Conservation (phyloP, 352 stramenopile genomes). For the Thraustotheca clavata region DNA sequence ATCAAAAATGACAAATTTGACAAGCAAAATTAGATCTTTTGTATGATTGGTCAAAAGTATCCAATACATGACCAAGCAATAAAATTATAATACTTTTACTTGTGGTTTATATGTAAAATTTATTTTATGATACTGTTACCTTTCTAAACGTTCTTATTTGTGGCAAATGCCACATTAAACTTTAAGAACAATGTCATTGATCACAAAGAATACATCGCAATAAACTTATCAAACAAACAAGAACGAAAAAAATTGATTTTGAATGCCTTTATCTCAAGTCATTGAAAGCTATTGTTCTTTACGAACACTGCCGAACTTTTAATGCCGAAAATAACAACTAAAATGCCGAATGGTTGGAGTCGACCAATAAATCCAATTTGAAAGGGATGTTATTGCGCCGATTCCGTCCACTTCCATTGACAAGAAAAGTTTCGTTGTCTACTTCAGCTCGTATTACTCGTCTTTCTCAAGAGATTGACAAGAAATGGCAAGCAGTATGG, state of each 20-base stretch:
- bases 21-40: not conserved
- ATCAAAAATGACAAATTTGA: slow-evolving; percentile 8
- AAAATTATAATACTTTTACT: not conserved
- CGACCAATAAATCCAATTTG: slow-evolving; percentile 8
- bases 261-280: not conserved
- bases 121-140: too few species aligned
- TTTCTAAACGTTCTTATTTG: not conserved
- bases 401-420: not conserved
- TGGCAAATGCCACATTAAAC: not conserved
- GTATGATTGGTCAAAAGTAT: not conserved
- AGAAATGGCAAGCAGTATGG: slow-evolving; percentile 21
- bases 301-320: not conserved
- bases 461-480: slow-evolving; percentile 18
- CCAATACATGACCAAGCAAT: not conserved
- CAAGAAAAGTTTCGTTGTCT: not conserved
- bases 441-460: slow-evolving; percentile 2
- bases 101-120: not conserved
- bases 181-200: too few species aligned
- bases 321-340: not conserved
- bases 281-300: not conserved
- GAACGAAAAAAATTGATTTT: not conserved
- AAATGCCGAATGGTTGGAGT: slow-evolving; percentile 2
- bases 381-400: slow-evolving; percentile 17
- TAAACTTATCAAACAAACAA: too few species aligned
- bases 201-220: too few species aligned